Base-by-base conservation (phyloP, 139 green algal genomes). In the Coccomyxa sp. region DNA sequence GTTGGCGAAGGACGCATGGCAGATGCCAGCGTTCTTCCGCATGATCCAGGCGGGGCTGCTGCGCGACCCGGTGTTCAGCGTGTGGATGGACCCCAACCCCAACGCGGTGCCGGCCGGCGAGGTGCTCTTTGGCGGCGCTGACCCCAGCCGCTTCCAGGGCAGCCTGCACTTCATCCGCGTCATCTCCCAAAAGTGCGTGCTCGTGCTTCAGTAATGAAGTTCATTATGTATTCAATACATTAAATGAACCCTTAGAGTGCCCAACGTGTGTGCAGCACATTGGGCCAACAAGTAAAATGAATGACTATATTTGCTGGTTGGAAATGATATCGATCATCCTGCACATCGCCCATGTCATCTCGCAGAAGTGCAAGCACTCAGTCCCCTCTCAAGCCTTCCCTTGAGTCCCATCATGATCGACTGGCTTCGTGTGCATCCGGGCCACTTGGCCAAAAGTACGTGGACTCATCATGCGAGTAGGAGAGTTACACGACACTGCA, bases 21-120 rank as follows among this genome's bases (percentile, higher is more conserved):
- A 79, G 13, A 63, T 60, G 76, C 76, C 76, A 3, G 38, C 31
- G 30, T 80, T 80, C 31, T 80, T 80, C 76, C 58, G 31, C 30
- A 80, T 80, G 76, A 60, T 80, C 16, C 30, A 80, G 45, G 30
- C 58, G 13, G 30, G 76, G 17, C 28, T 80, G 15, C 25, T 80
- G 76, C 15, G 30, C 15, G 18, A 63, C 16, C 76, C 76, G 15
- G 45, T 80, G 76, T 80, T 80, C 31, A 25, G 17, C 25, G 76
- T 80, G 45, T 80, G 76, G 76, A 28, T 80, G 45, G 30, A 80
- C 14, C 76, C 76, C 58, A 27, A 80, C 14, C 31, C 45, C 7
- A 60, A 28, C 17, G 31, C 31, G 15, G 76, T 30, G 15, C 38
- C 32, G 32, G 76, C 76, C 27, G 76, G 76, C 15, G 28, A 59